Evolutionary conservation across 129 eudicot genomes (phyloP).

Genomic region (Helichrysum umbraculigerum): DNA sequence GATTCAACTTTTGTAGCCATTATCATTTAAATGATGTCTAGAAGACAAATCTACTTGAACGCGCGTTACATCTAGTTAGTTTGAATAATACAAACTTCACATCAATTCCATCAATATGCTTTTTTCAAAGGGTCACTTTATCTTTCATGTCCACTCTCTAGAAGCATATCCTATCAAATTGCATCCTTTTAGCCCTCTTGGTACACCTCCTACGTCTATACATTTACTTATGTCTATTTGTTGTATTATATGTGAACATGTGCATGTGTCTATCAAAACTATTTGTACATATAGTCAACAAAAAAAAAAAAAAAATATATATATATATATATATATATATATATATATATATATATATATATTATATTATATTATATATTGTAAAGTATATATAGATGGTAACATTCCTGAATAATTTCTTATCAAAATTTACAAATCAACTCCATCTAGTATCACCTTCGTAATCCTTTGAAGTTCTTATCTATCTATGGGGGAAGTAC

Average conservation of each 20-base stretch:
- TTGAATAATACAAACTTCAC: not conserved
- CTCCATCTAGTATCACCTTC: not conserved
- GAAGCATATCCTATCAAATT: conserved; percentile 36
- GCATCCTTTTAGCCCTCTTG: conserved; percentile 25
- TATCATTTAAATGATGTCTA: not conserved
- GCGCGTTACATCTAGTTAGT: no score
- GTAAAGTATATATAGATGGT: not conserved
- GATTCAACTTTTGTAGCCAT: not conserved
- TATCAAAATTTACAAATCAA: conserved; percentile 19
- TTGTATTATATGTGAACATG: conserved; percentile 15
- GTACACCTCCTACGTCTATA: conserved; percentile 19
- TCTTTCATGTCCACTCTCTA: conserved; percentile 24
- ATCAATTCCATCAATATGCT: conserved; percentile 7
- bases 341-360: no score
- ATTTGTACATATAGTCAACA: conserved; percentile 14
- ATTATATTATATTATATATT: no score
- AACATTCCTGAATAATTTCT: conserved; percentile 5
- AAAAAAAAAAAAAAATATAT: not conserved
- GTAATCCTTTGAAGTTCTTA: conserved; percentile 4
- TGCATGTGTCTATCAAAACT: conserved; percentile 24
- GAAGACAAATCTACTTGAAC: no score
- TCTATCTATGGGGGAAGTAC: conserved; percentile 25
- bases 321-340: no score
- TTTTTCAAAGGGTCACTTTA: conserved; percentile 16
- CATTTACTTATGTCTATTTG: conserved; percentile 18